These are phyloP conservation scores for Funneliformis mosseae DNA, from an alignment of 192 early-diverging fungal species.

Conservation along the genomic window DNA sequence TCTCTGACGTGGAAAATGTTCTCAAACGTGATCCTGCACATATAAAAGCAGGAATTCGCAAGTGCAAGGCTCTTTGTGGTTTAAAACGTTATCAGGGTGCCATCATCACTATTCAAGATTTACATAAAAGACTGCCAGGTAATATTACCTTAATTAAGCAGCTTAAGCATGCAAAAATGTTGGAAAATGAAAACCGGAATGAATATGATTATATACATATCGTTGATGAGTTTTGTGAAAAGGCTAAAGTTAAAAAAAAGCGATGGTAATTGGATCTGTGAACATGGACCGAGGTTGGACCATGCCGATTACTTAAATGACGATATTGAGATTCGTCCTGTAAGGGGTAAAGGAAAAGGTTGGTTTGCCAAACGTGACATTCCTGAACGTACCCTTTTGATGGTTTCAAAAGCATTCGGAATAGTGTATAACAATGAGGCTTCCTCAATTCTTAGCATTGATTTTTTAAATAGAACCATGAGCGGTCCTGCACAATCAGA, in stretches of 20 bases:
- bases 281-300: not conserved
- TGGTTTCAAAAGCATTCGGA: slow-evolving; percentile 23
- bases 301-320: slow-evolving; percentile 14
- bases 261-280: not conserved
- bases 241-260: not conserved
- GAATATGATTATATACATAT: slow-evolving; percentile 4
- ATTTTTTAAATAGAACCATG: not conserved
- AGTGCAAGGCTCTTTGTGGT: slow-evolving; percentile 1
- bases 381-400: slow-evolving; percentile 2
- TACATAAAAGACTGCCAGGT: not conserved
- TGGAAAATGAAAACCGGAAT: not conserved
- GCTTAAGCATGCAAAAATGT: not conserved
- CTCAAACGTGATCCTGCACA: not conserved
- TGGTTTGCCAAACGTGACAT: slow-evolving; percentile 18
- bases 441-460: not conserved
- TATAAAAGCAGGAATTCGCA: not conserved
- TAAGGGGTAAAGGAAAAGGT: not conserved
- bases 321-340: not conserved
- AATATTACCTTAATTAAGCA: not conserved
- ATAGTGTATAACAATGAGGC: not conserved
- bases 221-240: slow-evolving; percentile 1
- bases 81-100: slow-evolving; percentile 14
- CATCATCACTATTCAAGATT: not conserved
- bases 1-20: not conserved
- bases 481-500: not conserved